These are phyloP conservation scores for Clonostachys rhizophaga DNA, from an alignment of 2,329 filamentous ascomycete genomes.

Conservation along the genomic window DNA sequence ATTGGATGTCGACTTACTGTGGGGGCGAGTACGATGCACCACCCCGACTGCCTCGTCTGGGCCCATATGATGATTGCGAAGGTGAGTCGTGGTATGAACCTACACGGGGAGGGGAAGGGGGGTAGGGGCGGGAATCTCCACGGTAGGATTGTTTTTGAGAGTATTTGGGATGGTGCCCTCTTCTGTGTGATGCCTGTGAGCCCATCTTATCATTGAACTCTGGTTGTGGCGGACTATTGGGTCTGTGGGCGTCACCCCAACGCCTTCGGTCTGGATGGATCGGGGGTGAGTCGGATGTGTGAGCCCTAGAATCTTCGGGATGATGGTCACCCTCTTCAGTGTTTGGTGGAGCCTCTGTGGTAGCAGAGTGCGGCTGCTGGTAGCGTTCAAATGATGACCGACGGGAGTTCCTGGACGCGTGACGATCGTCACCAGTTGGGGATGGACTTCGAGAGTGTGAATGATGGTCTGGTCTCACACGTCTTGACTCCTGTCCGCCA, in stretches of 20 bases:
- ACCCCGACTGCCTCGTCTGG: conserved; percentile 31
- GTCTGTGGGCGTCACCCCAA: conserved; percentile 16
- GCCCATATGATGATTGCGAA: conserved; percentile 33
- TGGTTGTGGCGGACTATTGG: conserved; percentile 37
- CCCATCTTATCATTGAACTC: conserved; percentile 47
- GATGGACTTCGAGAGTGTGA: background rate
- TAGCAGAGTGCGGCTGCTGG: background rate
- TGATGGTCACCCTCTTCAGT: no score
- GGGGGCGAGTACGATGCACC: conserved; percentile 28
- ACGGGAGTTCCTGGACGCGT: conserved; percentile 3
- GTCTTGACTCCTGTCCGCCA: background rate
- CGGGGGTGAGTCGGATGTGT: no score
- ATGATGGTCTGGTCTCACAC: background rate
- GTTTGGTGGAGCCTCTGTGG: background rate
- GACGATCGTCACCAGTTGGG: conserved; percentile 12
- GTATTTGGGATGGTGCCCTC: conserved; percentile 32
- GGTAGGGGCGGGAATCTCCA: conserved; percentile 27
- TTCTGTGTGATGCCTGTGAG: conserved; percentile 34
- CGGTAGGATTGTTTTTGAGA: conserved; percentile 27
- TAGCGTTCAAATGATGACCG: background rate
- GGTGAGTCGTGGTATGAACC: conserved; percentile 40
- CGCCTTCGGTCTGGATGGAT: conserved; percentile 11
- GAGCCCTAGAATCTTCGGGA: no score
- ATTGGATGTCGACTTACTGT: conserved; percentile 22
- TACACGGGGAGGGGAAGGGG: conserved; percentile 35